phyloP scores from a whole-genome alignment of 2,329 filamentous ascomycete genomes.

The Pseudogymnoascus pannorum region DNA sequence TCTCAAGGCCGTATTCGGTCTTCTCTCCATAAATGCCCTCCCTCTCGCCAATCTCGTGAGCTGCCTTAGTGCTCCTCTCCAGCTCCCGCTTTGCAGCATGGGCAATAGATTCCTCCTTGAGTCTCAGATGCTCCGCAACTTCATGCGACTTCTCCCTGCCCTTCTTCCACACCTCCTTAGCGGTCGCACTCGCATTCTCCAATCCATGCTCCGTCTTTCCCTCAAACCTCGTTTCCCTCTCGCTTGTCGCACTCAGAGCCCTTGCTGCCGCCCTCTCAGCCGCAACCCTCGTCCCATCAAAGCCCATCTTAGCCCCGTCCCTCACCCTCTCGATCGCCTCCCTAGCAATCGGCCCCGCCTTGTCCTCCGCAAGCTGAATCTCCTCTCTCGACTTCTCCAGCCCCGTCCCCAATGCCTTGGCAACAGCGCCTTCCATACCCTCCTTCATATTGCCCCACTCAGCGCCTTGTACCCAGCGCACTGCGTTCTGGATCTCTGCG shows the following conservation, averaged over 20 bases:
- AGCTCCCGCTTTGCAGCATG: background rate
- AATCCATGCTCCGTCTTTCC: background rate
- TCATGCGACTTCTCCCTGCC: constrained; percentile 7
- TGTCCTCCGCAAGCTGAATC: constrained; percentile 23
- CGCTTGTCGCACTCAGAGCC: constrained; percentile 19
- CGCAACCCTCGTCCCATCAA: constrained; percentile 26
- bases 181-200: constrained; percentile 18
- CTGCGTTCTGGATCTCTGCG: constrained; percentile 59
- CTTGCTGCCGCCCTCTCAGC: constrained; percentile 21
- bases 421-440: constrained; percentile 43
- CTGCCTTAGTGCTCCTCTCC: background rate
- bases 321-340: constrained; percentile 34
- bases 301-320: constrained; percentile 26
- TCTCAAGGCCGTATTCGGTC: constrained; percentile 11
- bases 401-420: constrained; percentile 32
- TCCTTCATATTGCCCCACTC: constrained; percentile 59
- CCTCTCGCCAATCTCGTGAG: background rate
- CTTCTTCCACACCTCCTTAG: constrained; percentile 11
- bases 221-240: constrained; percentile 19
- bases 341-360: constrained; percentile 29
- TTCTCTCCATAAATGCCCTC: background rate
- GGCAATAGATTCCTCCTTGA: background rate
- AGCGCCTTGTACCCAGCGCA: constrained; percentile 57
- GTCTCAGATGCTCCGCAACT: background rate
- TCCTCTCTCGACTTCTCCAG: constrained; percentile 25